Conservation (phyloP, 371 early-diverging fungal genomes). For the Actinomucor elegans region DNA sequence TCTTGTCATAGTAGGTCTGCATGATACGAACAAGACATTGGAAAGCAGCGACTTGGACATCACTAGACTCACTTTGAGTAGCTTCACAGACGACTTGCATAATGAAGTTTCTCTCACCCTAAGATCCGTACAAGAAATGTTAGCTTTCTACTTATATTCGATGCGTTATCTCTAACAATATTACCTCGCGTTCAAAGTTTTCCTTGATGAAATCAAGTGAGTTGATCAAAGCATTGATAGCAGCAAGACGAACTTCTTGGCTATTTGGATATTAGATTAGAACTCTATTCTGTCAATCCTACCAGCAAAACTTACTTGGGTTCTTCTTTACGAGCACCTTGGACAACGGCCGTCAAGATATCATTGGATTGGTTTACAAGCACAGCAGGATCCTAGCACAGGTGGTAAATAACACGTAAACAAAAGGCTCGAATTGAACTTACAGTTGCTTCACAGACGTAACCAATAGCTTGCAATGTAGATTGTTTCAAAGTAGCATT, state of each 20-base stretch:
- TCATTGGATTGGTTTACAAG: conserved; percentile 77
- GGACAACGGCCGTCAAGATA: conserved; percentile 90
- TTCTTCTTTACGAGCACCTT: conserved; percentile 91
- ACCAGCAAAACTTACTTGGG: conserved; percentile 37
- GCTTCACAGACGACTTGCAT: conserved; percentile 98
- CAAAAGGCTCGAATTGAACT: conserved; percentile 12
- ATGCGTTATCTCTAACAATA: neutral
- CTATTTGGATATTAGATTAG: conserved; percentile 29
- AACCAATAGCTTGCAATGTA: conserved; percentile 88
- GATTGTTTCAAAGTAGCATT: conserved; percentile 67
- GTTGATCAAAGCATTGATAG: conserved; percentile 88
- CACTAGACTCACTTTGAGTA: conserved; percentile 74
- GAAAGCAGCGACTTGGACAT: conserved; percentile 84
- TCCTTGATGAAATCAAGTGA: conserved; percentile 90
- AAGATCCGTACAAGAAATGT: neutral
- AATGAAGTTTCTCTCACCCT: conserved; percentile 93
- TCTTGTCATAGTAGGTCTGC: conserved; percentile 92
- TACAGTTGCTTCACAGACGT: conserved; percentile 87
- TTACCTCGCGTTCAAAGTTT: conserved; percentile 86
- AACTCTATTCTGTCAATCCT: neutral
- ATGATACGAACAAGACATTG: conserved; percentile 96
- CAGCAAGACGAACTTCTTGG: conserved; percentile 83
- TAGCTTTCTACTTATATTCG: neutral
- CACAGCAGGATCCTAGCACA: conserved; percentile 69
- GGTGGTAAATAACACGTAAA: neutral